Conservation (phyloP, 805 yeast species). For the Lipomyces lipofer region DNA sequence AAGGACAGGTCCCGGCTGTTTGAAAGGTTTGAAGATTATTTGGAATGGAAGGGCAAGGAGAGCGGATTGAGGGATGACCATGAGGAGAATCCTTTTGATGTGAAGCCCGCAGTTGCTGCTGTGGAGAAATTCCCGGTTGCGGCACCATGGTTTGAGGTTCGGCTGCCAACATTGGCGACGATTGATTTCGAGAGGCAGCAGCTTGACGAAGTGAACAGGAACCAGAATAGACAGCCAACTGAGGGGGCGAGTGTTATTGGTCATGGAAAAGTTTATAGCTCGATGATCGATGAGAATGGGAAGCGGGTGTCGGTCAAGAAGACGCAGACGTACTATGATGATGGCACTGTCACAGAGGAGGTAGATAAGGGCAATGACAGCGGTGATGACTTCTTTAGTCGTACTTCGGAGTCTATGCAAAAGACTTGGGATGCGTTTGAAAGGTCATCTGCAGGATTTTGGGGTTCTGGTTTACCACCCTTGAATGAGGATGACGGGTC, state of each 20-base stretch:
- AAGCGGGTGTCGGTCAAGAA: conserved; percentile 11
- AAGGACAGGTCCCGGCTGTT: conserved; percentile 57
- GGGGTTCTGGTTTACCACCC: too few relatives aligned
- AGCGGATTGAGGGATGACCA: background rate
- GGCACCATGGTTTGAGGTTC: background rate
- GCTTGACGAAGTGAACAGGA: background rate
- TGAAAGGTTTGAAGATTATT: conserved; percentile 38
- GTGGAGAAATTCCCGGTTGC: background rate
- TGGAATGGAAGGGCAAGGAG: conserved; percentile 24
- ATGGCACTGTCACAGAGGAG: conserved; percentile 19
- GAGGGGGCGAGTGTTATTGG: conserved; percentile 18
- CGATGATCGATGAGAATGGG: conserved; percentile 9
- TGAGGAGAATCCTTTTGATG: background rate
- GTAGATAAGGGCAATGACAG: conserved; percentile 5
- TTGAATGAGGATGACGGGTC: too few relatives aligned
- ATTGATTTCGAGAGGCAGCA: background rate
- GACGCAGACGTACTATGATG: conserved; percentile 13
- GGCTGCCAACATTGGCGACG: background rate
- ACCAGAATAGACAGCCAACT: conserved; percentile 10
- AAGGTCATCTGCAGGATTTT: too few relatives aligned
- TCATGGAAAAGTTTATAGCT: conserved; percentile 3
- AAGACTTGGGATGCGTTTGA: too few relatives aligned
- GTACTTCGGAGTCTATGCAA: too few relatives aligned
- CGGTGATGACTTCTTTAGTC: too few relatives aligned
- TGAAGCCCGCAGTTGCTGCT: background rate